Evolutionary conservation across 2,329 filamentous ascomycete genomes (phyloP), one percentile per base, ranked within the genome.

Genomic region (Ophiostoma triangulosporum): DNA sequence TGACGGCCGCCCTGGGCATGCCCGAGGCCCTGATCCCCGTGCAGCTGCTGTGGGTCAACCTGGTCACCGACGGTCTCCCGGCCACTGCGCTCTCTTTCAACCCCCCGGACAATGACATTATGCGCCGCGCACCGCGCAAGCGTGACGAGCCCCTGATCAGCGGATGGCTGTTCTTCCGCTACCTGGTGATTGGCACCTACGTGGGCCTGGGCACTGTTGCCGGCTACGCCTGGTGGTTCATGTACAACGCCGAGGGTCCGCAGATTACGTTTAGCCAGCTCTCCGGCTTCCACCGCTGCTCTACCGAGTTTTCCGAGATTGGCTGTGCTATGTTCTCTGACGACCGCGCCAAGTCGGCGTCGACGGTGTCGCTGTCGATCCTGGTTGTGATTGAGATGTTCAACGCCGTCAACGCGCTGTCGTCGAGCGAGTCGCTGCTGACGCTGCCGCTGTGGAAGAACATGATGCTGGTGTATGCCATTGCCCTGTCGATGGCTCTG

Each of bases 151-250:
- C 86, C 6, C 83, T 98, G 50, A 91, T 98, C 52, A 84, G 88
- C 45, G 89, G 90, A 56, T 98, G 93, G 93, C 73, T 98, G 36
- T 96, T 98, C 74, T 89, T 97, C 78, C 83, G 93, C 52, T 98
- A 98, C 70, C 82, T 98, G 74, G 83, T 97, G 50, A 93, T 98
- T 62, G 93, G 93, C 57, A 88, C 82, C 8, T 98, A 98, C 60
- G 93, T 98, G 55, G 93, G 93, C 65, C 75, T 88, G 38, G 93
- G 93, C 52, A 98, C 93, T 3, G 94, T 98, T 20, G 89, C 85
- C 64, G 93, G 94, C 46, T 98, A 98, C 65, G 91, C 88, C n/a
- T 98, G 93, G 93, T 98, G 89, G 88, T 98, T 97, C 75, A 90
- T 98, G 85, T 95, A 86, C 75, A 91, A 97, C 72, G 71, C 82